Evolutionary conservation across 768 basidiomycete genomes (phyloP), one percentile per base, ranked within the genome.

Genomic region (Postia placenta): DNA sequence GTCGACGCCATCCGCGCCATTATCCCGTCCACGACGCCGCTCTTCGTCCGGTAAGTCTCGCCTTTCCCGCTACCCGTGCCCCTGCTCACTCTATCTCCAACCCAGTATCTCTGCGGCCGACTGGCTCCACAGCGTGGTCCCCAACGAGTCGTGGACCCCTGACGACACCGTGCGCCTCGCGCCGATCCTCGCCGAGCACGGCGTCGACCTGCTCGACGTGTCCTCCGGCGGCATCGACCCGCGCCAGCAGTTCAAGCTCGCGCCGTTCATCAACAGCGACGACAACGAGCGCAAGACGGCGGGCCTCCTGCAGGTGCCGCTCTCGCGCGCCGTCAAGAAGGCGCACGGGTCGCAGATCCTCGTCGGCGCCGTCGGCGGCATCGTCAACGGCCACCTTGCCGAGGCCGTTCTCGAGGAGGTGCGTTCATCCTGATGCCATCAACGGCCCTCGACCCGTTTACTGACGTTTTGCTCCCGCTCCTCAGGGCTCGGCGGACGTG

Each of bases 131-230:
- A 71, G 76, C 49, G 68, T 70, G 7, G 63, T 75, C 4, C 78
- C 81, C 0, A 64, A 83, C 50, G 76, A 83, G 54, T 78, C 78
- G 5, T 88, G 89, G 87, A 74, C 75, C 11, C 52, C 75, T 1
- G 79, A 85, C 60, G 88, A 90, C 60, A 85, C 83, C 2, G 76
- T 75, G 24, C 67, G 72, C 25, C 68, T 90, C 24, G 77, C 81
- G 3, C 64, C 69, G n/a, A 72, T 81, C 49, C 73, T 91, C 17
- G 70, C 70, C 17, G 72, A 76, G 20, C 73, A 79, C 41, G 87
- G 87, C 11, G 75, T 91, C 44, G 89, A 91, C 64, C 69, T 91
- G 24, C 64, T 92, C 44, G 88, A 91, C 55, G 75, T 87, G 25
- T 85, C 83, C 5, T 73, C 74, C 0, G 85, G 80, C 2, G 90